Conservation (phyloP, 306 rosid genomes). For the Vigna hirtella region DNA sequence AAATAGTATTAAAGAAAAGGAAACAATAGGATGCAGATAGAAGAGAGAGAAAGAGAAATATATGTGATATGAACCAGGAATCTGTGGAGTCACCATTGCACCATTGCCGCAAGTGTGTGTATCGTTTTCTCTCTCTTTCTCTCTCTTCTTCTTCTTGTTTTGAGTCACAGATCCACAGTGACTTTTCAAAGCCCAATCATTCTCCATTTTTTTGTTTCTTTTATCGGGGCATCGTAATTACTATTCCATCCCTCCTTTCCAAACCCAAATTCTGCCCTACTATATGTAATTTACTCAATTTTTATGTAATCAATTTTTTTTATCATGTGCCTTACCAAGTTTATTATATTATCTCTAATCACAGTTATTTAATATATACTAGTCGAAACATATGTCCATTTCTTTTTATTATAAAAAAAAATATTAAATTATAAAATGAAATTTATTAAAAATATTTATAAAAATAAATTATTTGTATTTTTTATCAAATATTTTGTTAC, state of each 20-base stretch:
- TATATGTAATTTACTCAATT: background rate
- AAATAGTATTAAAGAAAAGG: background rate
- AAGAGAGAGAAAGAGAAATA: conserved; percentile 30
- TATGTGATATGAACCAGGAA: conserved; percentile 53
- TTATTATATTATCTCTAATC: too few species aligned
- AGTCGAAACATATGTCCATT: too few species aligned
- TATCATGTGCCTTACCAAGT: too few species aligned
- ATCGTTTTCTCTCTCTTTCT: conserved; percentile 12
- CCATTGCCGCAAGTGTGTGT: conserved; percentile 49
- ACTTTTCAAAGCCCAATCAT: conserved; percentile 34
- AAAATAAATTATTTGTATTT: too few species aligned
- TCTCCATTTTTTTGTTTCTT: conserved; percentile 25
- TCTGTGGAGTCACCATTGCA: conserved; percentile 56
- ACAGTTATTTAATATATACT: too few species aligned
- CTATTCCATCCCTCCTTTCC: conserved; percentile 38
- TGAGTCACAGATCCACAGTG: conserved; percentile 36
- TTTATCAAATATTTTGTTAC: too few species aligned
- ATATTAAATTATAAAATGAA: too few species aligned
- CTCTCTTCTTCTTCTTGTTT: background rate
- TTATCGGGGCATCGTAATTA: background rate
- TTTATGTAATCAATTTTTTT: too few species aligned
- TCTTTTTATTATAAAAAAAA: too few species aligned
- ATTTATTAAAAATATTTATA: too few species aligned
- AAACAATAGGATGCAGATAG: conserved; percentile 31
- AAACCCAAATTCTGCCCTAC: background rate